A percentile compares a stretch with the other conserved stretches of the same genome.
Conservation (phyloP, 2,329 filamentous ascomycete species). For the Fonsecaea erecta region DNA sequence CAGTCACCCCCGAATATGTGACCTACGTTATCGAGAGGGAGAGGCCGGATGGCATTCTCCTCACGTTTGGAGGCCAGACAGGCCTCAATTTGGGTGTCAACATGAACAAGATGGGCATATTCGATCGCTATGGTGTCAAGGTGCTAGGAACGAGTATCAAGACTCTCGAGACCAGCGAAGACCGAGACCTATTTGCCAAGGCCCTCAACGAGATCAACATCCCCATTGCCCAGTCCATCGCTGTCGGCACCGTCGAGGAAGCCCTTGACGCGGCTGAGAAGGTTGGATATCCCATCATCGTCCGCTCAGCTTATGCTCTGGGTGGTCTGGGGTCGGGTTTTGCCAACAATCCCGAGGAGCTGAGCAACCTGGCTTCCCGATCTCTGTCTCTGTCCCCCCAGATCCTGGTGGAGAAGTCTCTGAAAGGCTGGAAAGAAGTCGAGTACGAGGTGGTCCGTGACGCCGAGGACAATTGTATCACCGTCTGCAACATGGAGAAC, state of each 20-base stretch:
- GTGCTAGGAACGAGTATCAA: constrained; percentile 94
- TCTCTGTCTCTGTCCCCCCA: constrained; percentile 93
- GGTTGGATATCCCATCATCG: constrained; percentile 96
- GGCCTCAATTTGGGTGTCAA: constrained; percentile 95
- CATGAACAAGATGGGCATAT: constrained; percentile 94
- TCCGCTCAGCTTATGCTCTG: constrained; percentile 93
- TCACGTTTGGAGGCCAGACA: constrained; percentile 97
- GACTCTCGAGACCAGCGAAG: constrained; percentile 92
- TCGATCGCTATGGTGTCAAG: constrained; percentile 92
- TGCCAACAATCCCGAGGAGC: constrained; percentile 89
- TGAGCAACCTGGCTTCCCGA: constrained; percentile 88
- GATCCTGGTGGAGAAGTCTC: constrained; percentile 95
- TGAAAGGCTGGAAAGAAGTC: constrained; percentile 99
- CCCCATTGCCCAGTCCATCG: constrained; percentile 94
- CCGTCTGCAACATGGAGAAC: constrained; percentile 99
- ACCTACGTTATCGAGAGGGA: constrained; percentile 97
- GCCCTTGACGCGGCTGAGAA: constrained; percentile 83
- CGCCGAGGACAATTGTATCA: constrained; percentile 97
- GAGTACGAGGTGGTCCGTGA: constrained; percentile 99
- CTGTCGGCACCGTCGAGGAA: constrained; percentile 88
- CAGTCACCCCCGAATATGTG: constrained; percentile 96
- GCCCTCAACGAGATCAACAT: constrained; percentile 97
- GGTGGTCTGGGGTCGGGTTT: constrained; percentile 97
- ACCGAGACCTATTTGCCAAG: constrained; percentile 93
- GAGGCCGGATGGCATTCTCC: constrained; percentile 92